These are phyloP conservation scores for Novymonas esmeraldas DNA, from an alignment of 208 protist genomes.

Conservation along the genomic window DNA sequence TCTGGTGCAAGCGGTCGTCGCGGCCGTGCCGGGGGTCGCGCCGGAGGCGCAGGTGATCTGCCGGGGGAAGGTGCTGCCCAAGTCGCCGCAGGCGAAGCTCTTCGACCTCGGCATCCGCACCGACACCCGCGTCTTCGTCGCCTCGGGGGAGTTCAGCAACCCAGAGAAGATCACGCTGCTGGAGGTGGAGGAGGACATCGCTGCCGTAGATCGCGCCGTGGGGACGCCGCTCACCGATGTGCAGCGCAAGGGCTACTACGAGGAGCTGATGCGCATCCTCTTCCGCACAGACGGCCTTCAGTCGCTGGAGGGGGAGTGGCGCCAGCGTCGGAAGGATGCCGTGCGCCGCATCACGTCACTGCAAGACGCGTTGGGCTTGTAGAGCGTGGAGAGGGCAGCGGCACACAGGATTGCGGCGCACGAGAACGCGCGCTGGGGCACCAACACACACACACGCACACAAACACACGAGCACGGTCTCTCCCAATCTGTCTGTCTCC, in stretches of 20 bases:
- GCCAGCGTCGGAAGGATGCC: conserved; percentile 52
- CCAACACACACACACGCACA: no score
- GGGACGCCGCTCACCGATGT: conserved; percentile 27
- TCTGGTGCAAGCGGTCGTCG: conserved; percentile 36
- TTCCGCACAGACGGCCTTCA: conserved; percentile 74
- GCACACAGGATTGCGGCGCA: no score
- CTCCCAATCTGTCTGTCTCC: no score
- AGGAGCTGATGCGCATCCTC: conserved; percentile 85
- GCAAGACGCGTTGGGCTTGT: conserved; percentile 68
- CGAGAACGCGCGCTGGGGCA: neutral
- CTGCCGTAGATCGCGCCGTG: conserved; percentile 37
- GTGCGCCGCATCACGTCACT: conserved; percentile 60
- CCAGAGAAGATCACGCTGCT: conserved; percentile 59
- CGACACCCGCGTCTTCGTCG: conserved; percentile 61
- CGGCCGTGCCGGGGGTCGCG: conserved; percentile 30
- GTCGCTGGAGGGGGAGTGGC: conserved; percentile 66
- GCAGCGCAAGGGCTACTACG: conserved; percentile 75
- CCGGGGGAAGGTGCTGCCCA: conserved; percentile 57
- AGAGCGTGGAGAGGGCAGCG: no score
- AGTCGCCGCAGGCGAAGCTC: conserved; percentile 37
- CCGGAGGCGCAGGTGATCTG: conserved; percentile 54
- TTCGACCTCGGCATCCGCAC: conserved; percentile 57
- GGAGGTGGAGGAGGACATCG: conserved; percentile 64
- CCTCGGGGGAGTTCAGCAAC: conserved; percentile 49
- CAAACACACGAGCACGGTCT: no score